Evolutionary conservation across 805 yeast species (phyloP).

Genomic region (Yarrowia yakushimensis): DNA sequence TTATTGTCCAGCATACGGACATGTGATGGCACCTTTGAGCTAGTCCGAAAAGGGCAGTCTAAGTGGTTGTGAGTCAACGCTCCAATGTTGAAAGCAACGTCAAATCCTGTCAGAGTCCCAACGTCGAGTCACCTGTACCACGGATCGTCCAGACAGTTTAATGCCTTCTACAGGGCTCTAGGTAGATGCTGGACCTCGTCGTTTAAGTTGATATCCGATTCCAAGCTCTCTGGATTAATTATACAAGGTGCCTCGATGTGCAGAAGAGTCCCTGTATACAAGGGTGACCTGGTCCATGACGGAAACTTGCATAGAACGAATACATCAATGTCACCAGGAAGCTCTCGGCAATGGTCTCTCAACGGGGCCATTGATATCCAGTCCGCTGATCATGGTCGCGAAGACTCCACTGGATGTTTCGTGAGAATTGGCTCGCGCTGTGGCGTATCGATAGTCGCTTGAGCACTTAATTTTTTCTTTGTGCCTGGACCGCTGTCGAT

Average conservation of each 20-base stretch:
- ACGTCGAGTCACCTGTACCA: neutral
- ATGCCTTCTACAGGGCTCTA: no score
- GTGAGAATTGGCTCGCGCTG: neutral
- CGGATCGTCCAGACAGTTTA: neutral
- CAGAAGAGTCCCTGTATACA: no score
- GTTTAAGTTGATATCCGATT: no score
- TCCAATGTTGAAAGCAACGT: neutral
- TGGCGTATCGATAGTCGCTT: neutral
- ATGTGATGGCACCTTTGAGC: constrained; percentile 10
- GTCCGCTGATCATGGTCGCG: neutral
- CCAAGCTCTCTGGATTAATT: no score
- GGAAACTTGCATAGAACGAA: neutral
- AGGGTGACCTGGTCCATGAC: neutral
- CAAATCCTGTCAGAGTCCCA: neutral
- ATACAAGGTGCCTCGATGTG: no score
- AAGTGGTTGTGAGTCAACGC: neutral
- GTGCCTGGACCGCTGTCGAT: neutral
- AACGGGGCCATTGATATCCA: neutral
- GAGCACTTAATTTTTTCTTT: neutral
- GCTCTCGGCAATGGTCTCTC: neutral
- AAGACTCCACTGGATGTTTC: neutral
- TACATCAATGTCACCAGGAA: neutral
- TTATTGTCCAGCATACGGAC: neutral
- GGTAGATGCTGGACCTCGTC: no score
- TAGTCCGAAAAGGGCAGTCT: neutral